A percentile compares a stretch with the other conserved stretches of the same genome.
These are phyloP conservation scores for Rhodosorus marinus DNA, from an alignment of 23 red algal genomes.

Conservation along the genomic window DNA sequence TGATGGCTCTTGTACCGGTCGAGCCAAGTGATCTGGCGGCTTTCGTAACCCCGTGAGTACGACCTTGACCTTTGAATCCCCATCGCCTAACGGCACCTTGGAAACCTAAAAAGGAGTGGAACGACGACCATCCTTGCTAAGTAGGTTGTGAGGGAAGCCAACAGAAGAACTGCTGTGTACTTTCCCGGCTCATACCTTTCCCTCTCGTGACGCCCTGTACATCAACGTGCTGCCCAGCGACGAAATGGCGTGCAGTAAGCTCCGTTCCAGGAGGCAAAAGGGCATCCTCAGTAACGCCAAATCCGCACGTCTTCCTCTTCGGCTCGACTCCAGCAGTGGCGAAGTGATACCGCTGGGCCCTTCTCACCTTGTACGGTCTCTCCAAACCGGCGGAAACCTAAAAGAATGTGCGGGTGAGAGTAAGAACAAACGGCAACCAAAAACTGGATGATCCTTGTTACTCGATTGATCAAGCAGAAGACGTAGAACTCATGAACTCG, in stretches of 20 bases:
- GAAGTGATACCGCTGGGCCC: slow-evolving; percentile 73
- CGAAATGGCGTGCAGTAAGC: slow-evolving; percentile 53
- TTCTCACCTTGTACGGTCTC: slow-evolving; percentile 65
- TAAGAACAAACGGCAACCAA: too few species aligned
- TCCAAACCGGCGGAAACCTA: slow-evolving; percentile 76
- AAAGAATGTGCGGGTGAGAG: slow-evolving; percentile 7
- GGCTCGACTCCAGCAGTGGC: slow-evolving; percentile 89
- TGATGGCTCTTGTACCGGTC: slow-evolving; percentile 45
- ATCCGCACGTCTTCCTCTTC: slow-evolving; percentile 69
- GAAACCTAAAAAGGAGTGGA: too few species aligned
- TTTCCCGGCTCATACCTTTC: too few species aligned
- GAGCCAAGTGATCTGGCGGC: slow-evolving; percentile 59
- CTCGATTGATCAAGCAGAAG: too few species aligned
- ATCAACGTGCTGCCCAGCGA: slow-evolving; percentile 70
- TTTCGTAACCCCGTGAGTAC: slow-evolving; percentile 63
- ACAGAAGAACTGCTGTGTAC: too few species aligned
- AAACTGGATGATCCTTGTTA: too few species aligned
- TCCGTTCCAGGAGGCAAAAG: slow-evolving; percentile 41
- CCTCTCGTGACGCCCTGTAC: slow-evolving; percentile 74
- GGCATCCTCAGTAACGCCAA: slow-evolving; percentile 46
- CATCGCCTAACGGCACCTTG: slow-evolving; percentile 93
- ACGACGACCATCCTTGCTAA: too few species aligned
- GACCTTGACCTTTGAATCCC: slow-evolving; percentile 63
- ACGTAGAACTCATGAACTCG: too few species aligned
- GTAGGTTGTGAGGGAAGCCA: too few species aligned